Evolutionary conservation across 345 rosid genomes (phyloP).

Genomic region (Melaleuca alternifolia): DNA sequence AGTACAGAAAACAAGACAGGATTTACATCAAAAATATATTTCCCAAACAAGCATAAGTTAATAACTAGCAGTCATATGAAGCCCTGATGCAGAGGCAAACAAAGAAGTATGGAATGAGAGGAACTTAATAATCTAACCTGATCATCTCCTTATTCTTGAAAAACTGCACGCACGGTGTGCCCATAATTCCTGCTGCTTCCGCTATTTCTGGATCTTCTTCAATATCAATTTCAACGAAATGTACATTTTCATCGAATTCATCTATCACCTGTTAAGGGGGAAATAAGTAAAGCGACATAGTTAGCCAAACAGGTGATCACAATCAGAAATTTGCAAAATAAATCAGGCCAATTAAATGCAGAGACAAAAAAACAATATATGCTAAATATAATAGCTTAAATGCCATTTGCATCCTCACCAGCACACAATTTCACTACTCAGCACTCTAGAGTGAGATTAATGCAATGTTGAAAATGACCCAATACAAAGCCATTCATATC

Average conservation of each 20-base stretch:
- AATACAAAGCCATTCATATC: not conserved
- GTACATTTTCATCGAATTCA: conserved; percentile 75
- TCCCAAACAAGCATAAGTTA: not conserved
- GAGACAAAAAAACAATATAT: not conserved
- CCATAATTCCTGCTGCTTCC: conserved; percentile 96
- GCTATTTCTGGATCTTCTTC: conserved; percentile 96
- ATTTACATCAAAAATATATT: not conserved
- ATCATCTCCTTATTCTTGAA: conserved; percentile 91
- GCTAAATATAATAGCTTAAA: not conserved
- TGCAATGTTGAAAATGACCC: not conserved
- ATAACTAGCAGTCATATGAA: not conserved
- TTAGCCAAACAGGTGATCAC: not conserved
- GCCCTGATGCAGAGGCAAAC: not conserved
- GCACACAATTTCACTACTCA: not conserved
- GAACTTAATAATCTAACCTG: conserved; percentile 29
- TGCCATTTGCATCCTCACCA: not conserved
- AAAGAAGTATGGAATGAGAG: not conserved
- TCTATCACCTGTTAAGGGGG: conserved; percentile 64
- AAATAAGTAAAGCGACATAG: not conserved
- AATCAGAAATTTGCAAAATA: not conserved
- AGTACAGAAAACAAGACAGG: not conserved
- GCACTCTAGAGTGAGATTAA: not conserved
- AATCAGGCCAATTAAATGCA: not conserved
- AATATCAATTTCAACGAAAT: conserved; percentile 87
- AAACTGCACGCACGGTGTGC: conserved; percentile 94